Evolutionary conservation across 2,329 filamentous ascomycete species (phyloP), one percentile per base, ranked within the genome.

Genomic region (Aspergillus chevalieri): DNA sequence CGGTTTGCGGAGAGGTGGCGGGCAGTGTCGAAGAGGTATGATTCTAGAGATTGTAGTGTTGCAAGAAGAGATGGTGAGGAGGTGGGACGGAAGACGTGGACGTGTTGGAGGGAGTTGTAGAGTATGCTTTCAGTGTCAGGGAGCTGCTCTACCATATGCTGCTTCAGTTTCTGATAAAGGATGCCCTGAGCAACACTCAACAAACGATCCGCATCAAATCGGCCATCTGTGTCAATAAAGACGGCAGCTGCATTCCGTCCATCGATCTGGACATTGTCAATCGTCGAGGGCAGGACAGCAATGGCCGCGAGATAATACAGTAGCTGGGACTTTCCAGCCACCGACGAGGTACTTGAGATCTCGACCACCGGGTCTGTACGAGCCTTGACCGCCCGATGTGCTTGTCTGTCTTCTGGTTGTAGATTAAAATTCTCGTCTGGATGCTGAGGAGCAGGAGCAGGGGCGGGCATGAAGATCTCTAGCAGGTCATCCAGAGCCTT

Each of bases 21-120:
- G 6, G 59, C 43, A 9, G 63, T 44, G 33, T 67, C 55, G 14
- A 81, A 71, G 6, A 85, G 73, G 59, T 83, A 81, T 0, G 55
- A 41, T 14, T 74, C 71, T 0, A 85, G 60, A 0, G 57, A 54
- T 2, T 65, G 53, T 1, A 85, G 59, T 0, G 78, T 80, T 6
- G 74, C 62, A 2, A 82, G 65, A 0, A 83, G 64, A 2, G 75
- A 70, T 2, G 65, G 43, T 21, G 78, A 78, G 1, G 77, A 78
- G 42, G 77, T 71, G 0, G 80, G 80, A 2, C 68, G 74, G 65
- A 83, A 79, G 52, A 85, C 69, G 61, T 84, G 81, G 34, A 85
- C 63, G 57, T 85, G 81, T 24, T 66, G 58, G 0, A 85, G 66
- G 3, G 71, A 65, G 19, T 56, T 56, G n/a, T 56, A 52, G 12